Evolutionary conservation across 1,284 basidiomycete species (phyloP), one percentile per base, ranked within the genome.

Genomic region (Pyrrhoderma lamaoense): DNA sequence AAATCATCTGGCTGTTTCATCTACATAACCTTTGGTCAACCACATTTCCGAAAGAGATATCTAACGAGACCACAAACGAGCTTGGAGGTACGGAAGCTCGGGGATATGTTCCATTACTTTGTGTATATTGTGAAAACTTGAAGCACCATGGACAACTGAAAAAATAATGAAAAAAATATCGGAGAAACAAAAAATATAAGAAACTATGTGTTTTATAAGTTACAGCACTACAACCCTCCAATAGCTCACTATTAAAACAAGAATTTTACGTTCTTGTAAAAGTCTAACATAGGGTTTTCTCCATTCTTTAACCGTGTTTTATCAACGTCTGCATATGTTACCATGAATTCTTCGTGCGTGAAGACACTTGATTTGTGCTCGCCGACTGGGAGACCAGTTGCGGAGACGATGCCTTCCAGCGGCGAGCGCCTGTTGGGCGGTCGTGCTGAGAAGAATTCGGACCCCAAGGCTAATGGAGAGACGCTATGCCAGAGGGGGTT

Each of bases 1-100:
- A 72, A 72, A 53, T 64, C 66, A 11, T 71, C 64, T 1, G 87
- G 89, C 0, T 65, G 74, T 25, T 91, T 93, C 66, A 68, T 93
- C 50, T 93, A 93, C 67, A 71, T 93, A 53, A 93, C 92, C 1
- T 93, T 93, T 59, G 92, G 90, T 3, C 92, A 94, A 63, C 92
- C 92, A 0, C 92, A 95, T 64, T 94, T 94, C 66, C 82, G 91
- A 34, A 77, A 77, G 60, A 77, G 80, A 42, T 92, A 79, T 65
- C 66, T 90, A 34, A 74, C 70, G 13, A 70, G 65, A 55, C 69
- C 74, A 19, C 70, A 64, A 4, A 80, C 83, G n/a, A 74, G 63
- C 7, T 66, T 89, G 7, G 78, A 85, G 61, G 73, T 85, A 57
- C 79, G 74, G 57, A 72, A 78, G 57, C 67, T 87, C 42, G 84